Evolutionary conservation across 106 monocot genomes (phyloP).

Genomic region (Allium fistulosum): DNA sequence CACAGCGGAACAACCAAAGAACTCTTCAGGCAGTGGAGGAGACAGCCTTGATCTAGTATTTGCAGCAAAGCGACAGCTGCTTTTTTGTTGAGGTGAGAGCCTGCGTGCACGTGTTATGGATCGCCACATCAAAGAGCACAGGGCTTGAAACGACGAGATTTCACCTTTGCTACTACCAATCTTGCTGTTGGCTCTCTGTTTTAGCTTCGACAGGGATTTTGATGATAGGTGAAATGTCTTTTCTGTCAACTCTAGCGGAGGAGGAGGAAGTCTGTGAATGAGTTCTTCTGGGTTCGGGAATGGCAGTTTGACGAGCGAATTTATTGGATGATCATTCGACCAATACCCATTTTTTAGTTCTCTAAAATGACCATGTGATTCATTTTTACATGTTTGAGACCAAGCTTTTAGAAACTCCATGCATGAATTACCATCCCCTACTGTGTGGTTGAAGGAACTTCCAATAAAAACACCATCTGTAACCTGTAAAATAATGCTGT

Average conservation of each 20-base stretch:
- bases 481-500: constrained; percentile 47
- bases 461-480: constrained; percentile 75
- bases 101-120: constrained; percentile 34
- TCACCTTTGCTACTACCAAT: neutral
- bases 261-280: constrained; percentile 20
- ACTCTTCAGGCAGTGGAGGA: constrained; percentile 31
- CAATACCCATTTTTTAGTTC: constrained; percentile 18
- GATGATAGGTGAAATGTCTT: constrained; percentile 53
- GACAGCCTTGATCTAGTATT: constrained; percentile 34
- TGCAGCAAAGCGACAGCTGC: constrained; percentile 20
- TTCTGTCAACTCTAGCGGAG: constrained; percentile 18
- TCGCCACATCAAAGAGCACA: constrained; percentile 46
- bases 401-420: constrained; percentile 44
- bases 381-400: constrained; percentile 2
- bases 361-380: neutral
- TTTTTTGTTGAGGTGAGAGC: constrained; percentile 14
- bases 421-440: constrained; percentile 49
- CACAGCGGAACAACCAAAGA: constrained; percentile 62
- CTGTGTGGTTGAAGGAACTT: constrained; percentile 42
- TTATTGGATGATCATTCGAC: constrained; percentile 35
- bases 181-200: constrained; percentile 38
- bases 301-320: constrained; percentile 40
- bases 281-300: constrained; percentile 25
- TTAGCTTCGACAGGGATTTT: constrained; percentile 30
- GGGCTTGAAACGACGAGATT: constrained; percentile 45